Base-by-base conservation (phyloP, 2,329 filamentous ascomycete species). In the Karstenula rhodostoma region DNA sequence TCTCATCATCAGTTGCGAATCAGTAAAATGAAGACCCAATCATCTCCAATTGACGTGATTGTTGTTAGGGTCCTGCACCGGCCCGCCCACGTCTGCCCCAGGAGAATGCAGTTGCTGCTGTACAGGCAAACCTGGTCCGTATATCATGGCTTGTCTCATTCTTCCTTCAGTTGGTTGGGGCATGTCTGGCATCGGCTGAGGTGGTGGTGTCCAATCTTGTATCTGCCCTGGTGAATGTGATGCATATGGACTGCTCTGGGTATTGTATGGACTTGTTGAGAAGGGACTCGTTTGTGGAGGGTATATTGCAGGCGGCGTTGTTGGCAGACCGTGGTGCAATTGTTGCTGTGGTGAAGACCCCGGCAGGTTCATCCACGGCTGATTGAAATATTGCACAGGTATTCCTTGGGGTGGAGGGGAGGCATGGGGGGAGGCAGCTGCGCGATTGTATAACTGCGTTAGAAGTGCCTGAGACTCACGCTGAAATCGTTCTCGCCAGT, bases 401-500 rank as follows among this genome's bases (percentile, higher is more conserved):
- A 40, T 47, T 57, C 7, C 61, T 59, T 40, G 64, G 5, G 65
- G 19, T 17, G 64, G 63, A 22, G 73, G 72, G 0, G 73, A 74
- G 0, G 70, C 56, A 22, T 68, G 67, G 6, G 73, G 69, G 0
- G 72, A 70, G 3, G 61, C 51, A 6, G 72, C 71, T 15, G 62
- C 63, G 47, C 80, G 77, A 42, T 76, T 73, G 44, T 80, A 78
- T 0, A 84, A 74, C 19, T 81, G 77, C 10, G 78, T 73, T 2
- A 78, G 73, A 42, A 83, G 73, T 0, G 69, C 60, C 1, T 77
- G 73, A 0, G 81, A 80, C 57, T 83, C 82, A 22, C 74, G 76
- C 60, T 81, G 79, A 65, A 83, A 84, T 17, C 80, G 78, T 56
- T 83, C 80, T 19, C 79, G 81, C 81, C 81, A 83, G 65, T 80